phyloP scores from a whole-genome alignment of 1,284 basidiomycete genomes.

The Ustilago bromivora region DNA sequence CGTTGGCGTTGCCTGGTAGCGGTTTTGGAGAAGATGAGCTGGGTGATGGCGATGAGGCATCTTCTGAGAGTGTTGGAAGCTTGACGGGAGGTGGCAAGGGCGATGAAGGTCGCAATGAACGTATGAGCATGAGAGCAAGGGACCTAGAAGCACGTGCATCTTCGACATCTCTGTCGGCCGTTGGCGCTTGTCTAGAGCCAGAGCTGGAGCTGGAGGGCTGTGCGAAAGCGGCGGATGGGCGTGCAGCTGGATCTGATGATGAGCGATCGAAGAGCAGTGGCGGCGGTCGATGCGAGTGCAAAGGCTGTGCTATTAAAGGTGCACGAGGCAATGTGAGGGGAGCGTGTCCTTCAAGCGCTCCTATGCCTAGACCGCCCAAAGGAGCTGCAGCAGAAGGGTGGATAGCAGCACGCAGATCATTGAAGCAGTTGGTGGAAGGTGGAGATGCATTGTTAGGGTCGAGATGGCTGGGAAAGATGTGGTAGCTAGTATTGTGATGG shows the following conservation, averaged over 20 bases:
- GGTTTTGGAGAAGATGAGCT: constrained; percentile 16
- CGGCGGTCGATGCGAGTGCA: constrained; percentile 17
- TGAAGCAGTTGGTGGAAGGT: constrained; percentile 50
- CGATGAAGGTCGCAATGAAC: constrained; percentile 35
- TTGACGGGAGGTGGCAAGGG: constrained; percentile 31
- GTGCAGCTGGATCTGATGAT: not conserved
- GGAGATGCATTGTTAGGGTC: constrained; percentile 42
- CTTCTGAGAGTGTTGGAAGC: constrained; percentile 36
- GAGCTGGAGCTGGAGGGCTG: constrained; percentile 8
- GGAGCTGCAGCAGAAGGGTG: constrained; percentile 11
- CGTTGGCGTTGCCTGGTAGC: not conserved
- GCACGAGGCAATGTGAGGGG: constrained; percentile 12
- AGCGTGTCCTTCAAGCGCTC: constrained; percentile 41
- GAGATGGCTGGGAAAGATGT: constrained; percentile 24
- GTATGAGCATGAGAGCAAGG: constrained; percentile 40
- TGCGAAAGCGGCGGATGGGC: not conserved
- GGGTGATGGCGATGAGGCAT: constrained; percentile 7
- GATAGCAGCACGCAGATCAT: constrained; percentile 24
- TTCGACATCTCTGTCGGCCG: constrained; percentile 29
- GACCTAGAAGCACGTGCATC: constrained; percentile 47
- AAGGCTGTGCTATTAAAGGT: constrained; percentile 3
- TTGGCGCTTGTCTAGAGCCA: not conserved
- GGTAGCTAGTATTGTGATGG: constrained; percentile 14
- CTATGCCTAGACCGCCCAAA: constrained; percentile 48
- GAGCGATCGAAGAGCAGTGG: constrained; percentile 28